phyloP scores from a whole-genome alignment of 2,329 filamentous ascomycete species.

The Sordariomycetes sp. region DNA sequence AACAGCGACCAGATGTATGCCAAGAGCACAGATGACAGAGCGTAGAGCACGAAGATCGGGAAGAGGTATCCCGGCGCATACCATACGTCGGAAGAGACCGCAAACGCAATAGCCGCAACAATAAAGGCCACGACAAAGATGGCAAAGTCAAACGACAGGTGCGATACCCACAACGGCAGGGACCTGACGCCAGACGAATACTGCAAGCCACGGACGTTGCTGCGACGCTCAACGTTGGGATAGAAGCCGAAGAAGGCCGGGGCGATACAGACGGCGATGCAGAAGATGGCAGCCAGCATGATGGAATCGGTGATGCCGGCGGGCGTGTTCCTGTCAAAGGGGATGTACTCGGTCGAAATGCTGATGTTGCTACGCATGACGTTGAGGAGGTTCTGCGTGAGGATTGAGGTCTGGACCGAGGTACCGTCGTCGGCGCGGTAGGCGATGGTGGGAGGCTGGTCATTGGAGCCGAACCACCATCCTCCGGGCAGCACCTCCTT shows the following conservation, averaged over 20 bases:
- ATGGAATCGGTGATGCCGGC: conserved; percentile 34
- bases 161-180: conserved; percentile 70
- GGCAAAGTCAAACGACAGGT: conserved; percentile 64
- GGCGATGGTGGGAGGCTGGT: conserved; percentile 52
- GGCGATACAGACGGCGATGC: conserved; percentile 64
- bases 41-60: conserved; percentile 66
- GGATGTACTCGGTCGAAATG: conserved; percentile 42
- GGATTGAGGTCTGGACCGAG: conserved; percentile 32
- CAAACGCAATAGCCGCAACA: conserved; percentile 59
- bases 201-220: conserved; percentile 69
- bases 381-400: conserved; percentile 51
- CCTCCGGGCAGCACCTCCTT: conserved; percentile 65
- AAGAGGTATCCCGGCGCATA: conserved; percentile 71
- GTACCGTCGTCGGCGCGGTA: conserved; percentile 53
- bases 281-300: conserved; percentile 52
- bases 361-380: conserved; percentile 40
- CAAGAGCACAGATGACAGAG: conserved; percentile 60
- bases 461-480: conserved; percentile 57
- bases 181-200: conserved; percentile 81
- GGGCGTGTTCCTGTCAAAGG: conserved; percentile 52
- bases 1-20: conserved; percentile 72
- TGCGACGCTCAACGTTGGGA: conserved; percentile 65
- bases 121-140: conserved; percentile 56
- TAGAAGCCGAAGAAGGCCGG: conserved; percentile 79
- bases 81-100: conserved; percentile 52